phyloP scores from a whole-genome alignment of 192 early-diverging fungal species.

The Helicostylum pulchrum region DNA sequence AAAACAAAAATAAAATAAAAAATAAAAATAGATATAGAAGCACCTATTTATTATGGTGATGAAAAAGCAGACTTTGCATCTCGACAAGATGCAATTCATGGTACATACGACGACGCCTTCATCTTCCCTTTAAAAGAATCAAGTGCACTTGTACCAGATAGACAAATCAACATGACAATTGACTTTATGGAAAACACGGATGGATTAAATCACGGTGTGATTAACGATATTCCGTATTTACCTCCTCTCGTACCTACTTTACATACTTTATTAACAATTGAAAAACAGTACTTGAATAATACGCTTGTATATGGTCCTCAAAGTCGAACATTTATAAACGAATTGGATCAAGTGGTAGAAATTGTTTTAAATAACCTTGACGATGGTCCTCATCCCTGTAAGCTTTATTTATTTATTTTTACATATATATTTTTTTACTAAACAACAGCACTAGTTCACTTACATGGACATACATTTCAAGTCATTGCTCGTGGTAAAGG shows the following conservation, averaged over 20 bases:
- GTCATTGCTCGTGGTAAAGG: conserved; percentile 61
- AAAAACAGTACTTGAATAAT: conserved; percentile 44
- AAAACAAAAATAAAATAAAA: background rate
- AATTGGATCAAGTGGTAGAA: conserved; percentile 62
- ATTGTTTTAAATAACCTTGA: conserved; percentile 77
- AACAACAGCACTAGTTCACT: conserved; percentile 56
- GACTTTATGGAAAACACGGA: conserved; percentile 64
- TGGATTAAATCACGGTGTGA: conserved; percentile 74
- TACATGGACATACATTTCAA: conserved; percentile 85
- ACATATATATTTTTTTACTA: background rate
- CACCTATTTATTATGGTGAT: conserved; percentile 50
- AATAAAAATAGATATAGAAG: conserved; percentile 47
- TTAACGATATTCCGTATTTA: conserved; percentile 73
- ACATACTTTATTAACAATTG: conserved; percentile 61
- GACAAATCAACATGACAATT: conserved; percentile 53
- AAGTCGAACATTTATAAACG: conserved; percentile 55
- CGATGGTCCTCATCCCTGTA: conserved; percentile 55
- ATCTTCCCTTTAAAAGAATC: conserved; percentile 47
- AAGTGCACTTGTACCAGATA: conserved; percentile 43
- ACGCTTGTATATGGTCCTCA: conserved; percentile 62
- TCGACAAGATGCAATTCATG: background rate
- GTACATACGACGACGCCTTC: conserved; percentile 42
- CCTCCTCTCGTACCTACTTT: conserved; percentile 63
- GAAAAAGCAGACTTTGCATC: conserved; percentile 24
- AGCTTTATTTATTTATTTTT: background rate